Conservation (phyloP, 106 monocot species). For the Dioscorea alata region DNA sequence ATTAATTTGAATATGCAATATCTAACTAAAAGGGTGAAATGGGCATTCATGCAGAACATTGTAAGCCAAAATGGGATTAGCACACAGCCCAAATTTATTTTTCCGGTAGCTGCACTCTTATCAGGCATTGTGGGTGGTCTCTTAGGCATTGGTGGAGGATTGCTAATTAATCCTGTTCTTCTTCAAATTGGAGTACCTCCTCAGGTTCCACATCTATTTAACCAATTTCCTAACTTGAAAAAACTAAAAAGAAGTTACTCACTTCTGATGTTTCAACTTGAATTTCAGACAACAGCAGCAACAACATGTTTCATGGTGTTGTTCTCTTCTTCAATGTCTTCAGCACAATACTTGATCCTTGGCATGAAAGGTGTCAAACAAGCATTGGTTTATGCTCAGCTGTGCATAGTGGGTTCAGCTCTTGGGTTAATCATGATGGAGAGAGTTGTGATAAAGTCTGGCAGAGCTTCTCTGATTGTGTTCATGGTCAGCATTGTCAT, state of each 20-base stretch:
- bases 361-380: constrained; percentile 30
- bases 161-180: constrained; percentile 73
- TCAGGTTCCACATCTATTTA: constrained; percentile 31
- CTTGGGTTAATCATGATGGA: constrained; percentile 43
- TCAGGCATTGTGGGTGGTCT: constrained; percentile 70
- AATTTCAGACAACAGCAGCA: constrained; percentile 53
- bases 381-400: constrained; percentile 30
- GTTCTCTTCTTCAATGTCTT: constrained; percentile 82
- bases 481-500: constrained; percentile 61
- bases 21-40: too few relatives aligned
- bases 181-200: constrained; percentile 76
- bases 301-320: constrained; percentile 76
- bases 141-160: constrained; percentile 78
- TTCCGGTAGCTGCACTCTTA: constrained; percentile 53
- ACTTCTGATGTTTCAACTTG: constrained; percentile 39
- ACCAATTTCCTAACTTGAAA: too few relatives aligned
- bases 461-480: constrained; percentile 71
- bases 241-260: too few relatives aligned
- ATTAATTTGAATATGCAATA: too few relatives aligned
- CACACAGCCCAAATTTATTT: constrained; percentile 34
- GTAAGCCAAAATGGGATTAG: constrained; percentile 10
- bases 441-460: constrained; percentile 29
- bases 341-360: constrained; percentile 63
- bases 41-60: constrained; percentile 3
- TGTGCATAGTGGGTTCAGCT: constrained; percentile 57